Percentiles rank a stretch among this genome's conserved stretches.
These are phyloP conservation scores for Funneliformis geosporum DNA, from an alignment of 192 early-diverging fungal genomes.

Conservation along the genomic window DNA sequence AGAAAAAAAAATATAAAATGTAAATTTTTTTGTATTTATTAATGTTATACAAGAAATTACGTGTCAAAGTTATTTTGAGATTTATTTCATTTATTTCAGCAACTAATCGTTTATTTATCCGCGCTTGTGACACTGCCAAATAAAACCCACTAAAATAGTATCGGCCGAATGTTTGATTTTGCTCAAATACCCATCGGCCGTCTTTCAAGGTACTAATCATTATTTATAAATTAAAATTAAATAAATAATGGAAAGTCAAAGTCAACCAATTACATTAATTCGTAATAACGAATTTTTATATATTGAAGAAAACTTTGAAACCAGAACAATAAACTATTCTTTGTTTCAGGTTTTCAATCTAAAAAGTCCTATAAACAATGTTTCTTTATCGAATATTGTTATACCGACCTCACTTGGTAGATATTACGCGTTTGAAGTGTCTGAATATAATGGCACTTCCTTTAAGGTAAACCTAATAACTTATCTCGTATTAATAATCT, in stretches of 20 bases:
- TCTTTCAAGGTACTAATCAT: too few relatives aligned
- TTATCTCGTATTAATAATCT: not conserved
- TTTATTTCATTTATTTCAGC: too few relatives aligned
- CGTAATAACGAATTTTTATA: conserved; percentile 5
- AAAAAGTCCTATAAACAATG: not conserved
- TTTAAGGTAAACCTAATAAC: not conserved
- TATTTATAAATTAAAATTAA: too few relatives aligned
- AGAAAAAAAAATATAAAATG: too few relatives aligned
- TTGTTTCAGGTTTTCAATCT: conserved; percentile 7
- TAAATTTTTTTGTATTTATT: too few relatives aligned
- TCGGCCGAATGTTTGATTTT: too few relatives aligned
- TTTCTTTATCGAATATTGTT: not conserved
- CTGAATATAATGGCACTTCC: conserved; percentile 3
- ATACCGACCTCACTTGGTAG: not conserved
- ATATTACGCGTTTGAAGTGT: not conserved
- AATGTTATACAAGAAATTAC: too few relatives aligned
- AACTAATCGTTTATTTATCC: too few relatives aligned
- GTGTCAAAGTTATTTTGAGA: too few relatives aligned
- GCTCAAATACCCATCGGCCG: too few relatives aligned
- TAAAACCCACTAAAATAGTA: too few relatives aligned
- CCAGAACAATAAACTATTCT: not conserved
- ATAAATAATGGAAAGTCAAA: not conserved
- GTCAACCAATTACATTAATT: conserved; percentile 1
- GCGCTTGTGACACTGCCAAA: too few relatives aligned
- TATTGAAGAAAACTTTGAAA: conserved; percentile 10